Conservation (phyloP, 495 filamentous ascomycete species). For the Cetradonia linearis region DNA sequence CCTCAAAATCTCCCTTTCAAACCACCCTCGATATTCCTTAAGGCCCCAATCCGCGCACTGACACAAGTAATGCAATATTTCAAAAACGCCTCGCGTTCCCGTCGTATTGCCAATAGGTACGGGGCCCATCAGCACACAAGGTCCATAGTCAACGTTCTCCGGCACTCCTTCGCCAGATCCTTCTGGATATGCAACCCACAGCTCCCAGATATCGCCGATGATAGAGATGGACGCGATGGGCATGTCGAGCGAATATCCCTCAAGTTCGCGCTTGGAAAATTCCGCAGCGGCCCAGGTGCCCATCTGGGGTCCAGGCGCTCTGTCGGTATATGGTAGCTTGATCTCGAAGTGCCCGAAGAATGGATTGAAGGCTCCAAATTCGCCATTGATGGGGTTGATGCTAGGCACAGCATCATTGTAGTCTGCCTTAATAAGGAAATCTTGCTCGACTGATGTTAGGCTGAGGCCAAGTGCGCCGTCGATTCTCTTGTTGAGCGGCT, state of each 20-base stretch:
- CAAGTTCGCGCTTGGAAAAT: not conserved
- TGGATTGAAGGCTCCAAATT: not conserved
- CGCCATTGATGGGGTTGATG: not conserved
- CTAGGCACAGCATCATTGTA: not conserved
- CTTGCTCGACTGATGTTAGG: not conserved
- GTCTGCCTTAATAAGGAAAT: not conserved
- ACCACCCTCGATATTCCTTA: conserved; percentile 1
- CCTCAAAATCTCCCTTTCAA: conserved; percentile 4
- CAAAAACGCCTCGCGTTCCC: not conserved
- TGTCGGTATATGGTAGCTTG: not conserved
- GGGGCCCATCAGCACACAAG: not conserved
- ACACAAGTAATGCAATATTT: not conserved
- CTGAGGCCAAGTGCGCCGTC: conserved; percentile 2
- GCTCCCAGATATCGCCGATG: not conserved
- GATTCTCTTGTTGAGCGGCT: not conserved
- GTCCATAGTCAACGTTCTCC: conserved; percentile 1
- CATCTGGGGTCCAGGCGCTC: not conserved
- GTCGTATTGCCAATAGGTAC: not conserved
- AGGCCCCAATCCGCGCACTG: conserved; percentile 3
- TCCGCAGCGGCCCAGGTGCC: conserved; percentile 6
- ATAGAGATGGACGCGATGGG: conserved; percentile 1
- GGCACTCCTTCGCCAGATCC: not conserved
- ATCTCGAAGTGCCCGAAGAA: not conserved
- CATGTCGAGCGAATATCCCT: conserved; percentile 6
- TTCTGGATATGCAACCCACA: conserved; percentile 4